Percentiles rank a stretch among this genome's conserved stretches.
phyloP scores from a whole-genome alignment of 2,329 filamentous ascomycete genomes.

The Arthrobotrys sinensis region DNA sequence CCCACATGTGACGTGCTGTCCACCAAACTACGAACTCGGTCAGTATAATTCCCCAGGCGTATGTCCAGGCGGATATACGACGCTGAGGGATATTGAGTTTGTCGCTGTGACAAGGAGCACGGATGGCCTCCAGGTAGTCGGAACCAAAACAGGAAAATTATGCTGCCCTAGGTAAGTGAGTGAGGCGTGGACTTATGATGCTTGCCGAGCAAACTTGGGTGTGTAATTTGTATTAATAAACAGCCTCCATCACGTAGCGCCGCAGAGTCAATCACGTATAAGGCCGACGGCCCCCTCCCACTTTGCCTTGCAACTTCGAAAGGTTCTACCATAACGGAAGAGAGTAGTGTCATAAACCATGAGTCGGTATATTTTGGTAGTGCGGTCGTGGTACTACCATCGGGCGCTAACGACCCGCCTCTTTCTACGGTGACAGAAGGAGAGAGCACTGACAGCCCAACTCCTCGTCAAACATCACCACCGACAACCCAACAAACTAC shows the following conservation, averaged over 20 bases:
- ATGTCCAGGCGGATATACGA: constrained; percentile 49
- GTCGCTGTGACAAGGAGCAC: constrained; percentile 38
- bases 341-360: constrained; percentile 40
- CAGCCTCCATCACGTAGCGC: constrained; percentile 8
- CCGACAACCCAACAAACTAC: background rate
- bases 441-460: background rate
- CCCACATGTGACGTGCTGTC: constrained; percentile 39
- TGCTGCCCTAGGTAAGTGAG: constrained; percentile 44
- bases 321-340: constrained; percentile 38
- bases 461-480: background rate
- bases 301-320: constrained; percentile 45
- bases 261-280: constrained; percentile 42
- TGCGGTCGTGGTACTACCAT: constrained; percentile 34
- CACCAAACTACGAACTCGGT: constrained; percentile 45
- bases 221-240: background rate
- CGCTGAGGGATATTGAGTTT: constrained; percentile 41
- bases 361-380: constrained; percentile 48
- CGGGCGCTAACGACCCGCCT: background rate
- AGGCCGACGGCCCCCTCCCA: constrained; percentile 32
- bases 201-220: background rate
- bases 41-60: constrained; percentile 48
- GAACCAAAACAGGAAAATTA: constrained; percentile 45
- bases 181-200: background rate
- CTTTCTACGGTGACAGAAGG: constrained; percentile 1
- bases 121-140: constrained; percentile 36